Percentiles rank a stretch among this genome's conserved stretches.
phyloP scores from a whole-genome alignment of 768 basidiomycete genomes.

The Boletellus emodensis region DNA sequence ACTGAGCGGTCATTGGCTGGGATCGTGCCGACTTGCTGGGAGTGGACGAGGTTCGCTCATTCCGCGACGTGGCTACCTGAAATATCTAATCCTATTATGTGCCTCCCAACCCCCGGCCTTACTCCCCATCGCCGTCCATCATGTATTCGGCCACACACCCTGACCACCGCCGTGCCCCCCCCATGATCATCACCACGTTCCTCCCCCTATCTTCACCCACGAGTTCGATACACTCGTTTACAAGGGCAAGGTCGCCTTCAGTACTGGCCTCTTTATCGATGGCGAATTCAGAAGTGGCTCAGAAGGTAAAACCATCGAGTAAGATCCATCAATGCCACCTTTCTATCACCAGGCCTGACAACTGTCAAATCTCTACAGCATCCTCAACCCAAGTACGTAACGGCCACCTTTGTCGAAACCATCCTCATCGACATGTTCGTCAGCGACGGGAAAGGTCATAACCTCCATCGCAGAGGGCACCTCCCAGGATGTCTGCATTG shows the following conservation, averaged over 20 bases:
- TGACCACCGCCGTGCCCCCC: too few species aligned
- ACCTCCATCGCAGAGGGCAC: conserved; percentile 55
- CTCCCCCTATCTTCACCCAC: conserved; percentile 40
- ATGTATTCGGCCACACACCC: conserved; percentile 25
- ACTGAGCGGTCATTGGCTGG: too few species aligned
- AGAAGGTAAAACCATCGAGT: conserved; percentile 65
- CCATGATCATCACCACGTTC: too few species aligned
- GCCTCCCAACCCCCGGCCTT: not conserved
- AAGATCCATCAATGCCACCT: conserved; percentile 22
- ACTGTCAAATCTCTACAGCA: conserved; percentile 31
- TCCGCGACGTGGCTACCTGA: not conserved
- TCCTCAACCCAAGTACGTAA: conserved; percentile 52
- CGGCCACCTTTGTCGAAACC: not conserved
- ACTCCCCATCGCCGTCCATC: conserved; percentile 6
- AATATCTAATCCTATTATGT: conserved; percentile 13
- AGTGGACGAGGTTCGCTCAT: too few species aligned
- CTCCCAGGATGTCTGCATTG: conserved; percentile 67
- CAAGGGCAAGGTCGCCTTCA: conserved; percentile 55
- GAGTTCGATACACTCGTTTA: conserved; percentile 50
- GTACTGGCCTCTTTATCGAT: conserved; percentile 70
- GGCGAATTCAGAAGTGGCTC: conserved; percentile 61
- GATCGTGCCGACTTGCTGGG: too few species aligned
- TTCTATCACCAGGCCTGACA: not conserved
- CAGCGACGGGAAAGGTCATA: conserved; percentile 63
- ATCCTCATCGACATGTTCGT: not conserved